A percentile compares a stretch with the other conserved stretches of the same genome.
These are phyloP conservation scores for Persicaria maculosa DNA, from an alignment of 148 eudicot species.

Conservation along the genomic window DNA sequence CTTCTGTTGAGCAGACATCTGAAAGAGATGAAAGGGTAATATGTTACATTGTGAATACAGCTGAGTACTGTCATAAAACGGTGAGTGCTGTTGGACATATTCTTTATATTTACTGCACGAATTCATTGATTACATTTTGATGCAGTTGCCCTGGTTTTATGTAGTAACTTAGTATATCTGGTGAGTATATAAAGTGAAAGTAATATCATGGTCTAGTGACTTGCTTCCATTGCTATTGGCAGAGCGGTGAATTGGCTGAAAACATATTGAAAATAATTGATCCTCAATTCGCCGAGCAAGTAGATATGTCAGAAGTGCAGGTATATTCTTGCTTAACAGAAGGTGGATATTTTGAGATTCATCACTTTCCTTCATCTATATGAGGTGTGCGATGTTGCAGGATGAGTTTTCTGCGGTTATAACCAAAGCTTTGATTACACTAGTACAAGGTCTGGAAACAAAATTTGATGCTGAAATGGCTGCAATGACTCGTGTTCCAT, in stretches of 20 bases:
- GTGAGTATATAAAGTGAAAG: not conserved
- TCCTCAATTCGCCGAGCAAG: constrained; percentile 55
- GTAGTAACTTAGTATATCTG: not conserved
- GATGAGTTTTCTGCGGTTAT: constrained; percentile 95
- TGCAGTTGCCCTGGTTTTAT: not conserved
- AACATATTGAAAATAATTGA: constrained; percentile 79
- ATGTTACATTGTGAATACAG: constrained; percentile 91
- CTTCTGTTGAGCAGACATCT: constrained; percentile 56
- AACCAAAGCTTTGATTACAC: constrained; percentile 79
- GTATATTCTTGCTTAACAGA: constrained; percentile 22
- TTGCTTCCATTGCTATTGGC: constrained; percentile 20
- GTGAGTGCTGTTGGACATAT: constrained; percentile 38
- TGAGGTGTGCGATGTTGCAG: constrained; percentile 31
- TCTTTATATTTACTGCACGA: constrained; percentile 6
- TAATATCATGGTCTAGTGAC: constrained; percentile 11
- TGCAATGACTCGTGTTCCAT: constrained; percentile 94
- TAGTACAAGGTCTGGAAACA: constrained; percentile 88
- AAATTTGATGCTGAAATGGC: constrained; percentile 98
- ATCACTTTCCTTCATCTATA: not conserved
- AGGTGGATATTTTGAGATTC: not conserved
- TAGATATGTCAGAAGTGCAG: constrained; percentile 97
- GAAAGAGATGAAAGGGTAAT: constrained; percentile 88
- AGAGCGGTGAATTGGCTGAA: constrained; percentile 96
- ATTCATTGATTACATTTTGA: not conserved
- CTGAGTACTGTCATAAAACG: constrained; percentile 97